Base-by-base conservation (phyloP, 2,329 filamentous ascomycete genomes). In the Tolypocladium amazonense region DNA sequence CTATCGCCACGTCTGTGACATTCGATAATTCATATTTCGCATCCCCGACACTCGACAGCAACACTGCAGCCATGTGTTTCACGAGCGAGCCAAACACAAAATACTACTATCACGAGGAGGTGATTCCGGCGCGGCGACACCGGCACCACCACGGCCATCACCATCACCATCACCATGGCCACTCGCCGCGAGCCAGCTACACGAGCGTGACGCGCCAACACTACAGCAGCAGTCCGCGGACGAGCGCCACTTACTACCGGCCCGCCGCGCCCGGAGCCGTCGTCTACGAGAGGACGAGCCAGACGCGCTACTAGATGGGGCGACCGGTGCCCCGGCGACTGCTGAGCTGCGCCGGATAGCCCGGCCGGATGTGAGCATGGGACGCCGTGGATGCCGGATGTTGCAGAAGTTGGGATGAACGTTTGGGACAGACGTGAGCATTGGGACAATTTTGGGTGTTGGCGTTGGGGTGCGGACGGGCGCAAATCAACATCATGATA, bases 101-200 rank as follows among this genome's bases (percentile, higher is more conserved):
- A 55, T 81, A 83, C 73, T 83, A 83, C 73, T 81, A 83, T 69
- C 77, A 77, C 68, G 78, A 83, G 72, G 80, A 83, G 64, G 74
- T 78, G 63, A 74, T 80, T 55, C 80, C 80, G 52, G 73, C 76
- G 60, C 72, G 78, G 47, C 68, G 66, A 38, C 69, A 74, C 56
- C 70, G 70, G 55, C 70, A 71, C 50, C 70, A 73, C 39, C 68
- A 71, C 20, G 70, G 72, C 60, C 70, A 72, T 55, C 71, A 73
- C 60, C 69, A 72, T 54, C 67, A 69, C 55, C 69, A 73, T 54
- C 69, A 71, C 56, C 67, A 68, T 60, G 65, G 66, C 55, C 67
- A 71, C 56, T 74, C 74, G 30, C 77, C 78, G 55, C 69, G 73
- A 54, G 71, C 72, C n/a, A 78, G 75, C 71, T 76, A 77, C 71